Conservation (phyloP, 257 asterid genomes). For the Misopates orontium region DNA sequence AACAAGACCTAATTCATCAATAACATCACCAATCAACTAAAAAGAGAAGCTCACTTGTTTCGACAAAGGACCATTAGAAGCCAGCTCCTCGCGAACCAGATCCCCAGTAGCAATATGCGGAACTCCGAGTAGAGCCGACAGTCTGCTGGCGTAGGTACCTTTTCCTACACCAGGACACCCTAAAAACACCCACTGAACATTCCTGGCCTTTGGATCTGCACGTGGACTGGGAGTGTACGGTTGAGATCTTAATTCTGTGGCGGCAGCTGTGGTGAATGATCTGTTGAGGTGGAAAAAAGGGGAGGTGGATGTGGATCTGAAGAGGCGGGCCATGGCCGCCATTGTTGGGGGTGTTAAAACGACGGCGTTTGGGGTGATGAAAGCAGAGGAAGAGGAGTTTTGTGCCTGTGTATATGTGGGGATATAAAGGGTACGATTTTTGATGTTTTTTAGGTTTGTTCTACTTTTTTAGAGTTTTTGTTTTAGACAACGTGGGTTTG, state of each 20-base stretch:
- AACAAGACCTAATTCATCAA: neutral
- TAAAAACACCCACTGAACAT: slow-evolving; percentile 86
- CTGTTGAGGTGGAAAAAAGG: slow-evolving; percentile 35
- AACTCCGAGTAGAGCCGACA: slow-evolving; percentile 73
- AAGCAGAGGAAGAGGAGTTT: slow-evolving; percentile 14
- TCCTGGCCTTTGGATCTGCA: slow-evolving; percentile 60
- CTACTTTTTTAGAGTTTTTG: too few species aligned
- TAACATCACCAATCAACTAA: neutral
- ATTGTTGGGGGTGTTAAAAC: slow-evolving; percentile 38
- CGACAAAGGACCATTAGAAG: slow-evolving; percentile 65
- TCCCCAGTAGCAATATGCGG: slow-evolving; percentile 99
- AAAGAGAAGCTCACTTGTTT: slow-evolving; percentile 43
- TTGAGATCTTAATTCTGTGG: slow-evolving; percentile 41
- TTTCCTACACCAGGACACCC: slow-evolving; percentile 99
- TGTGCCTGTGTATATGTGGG: neutral
- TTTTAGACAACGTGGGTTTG: too few species aligned
- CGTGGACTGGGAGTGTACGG: slow-evolving; percentile 25
- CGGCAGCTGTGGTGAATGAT: slow-evolving; percentile 56
- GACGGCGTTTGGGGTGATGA: slow-evolving; percentile 19
- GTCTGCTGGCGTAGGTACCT: slow-evolving; percentile 96
- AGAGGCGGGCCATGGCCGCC: slow-evolving; percentile 85
- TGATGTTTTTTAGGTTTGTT: too few species aligned
- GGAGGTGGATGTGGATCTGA: slow-evolving; percentile 52
- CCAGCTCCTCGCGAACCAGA: slow-evolving; percentile 93
- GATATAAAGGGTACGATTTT: neutral